Evolutionary conservation across 306 rosid genomes (phyloP).

Genomic region (Ochetophila trinervis): DNA sequence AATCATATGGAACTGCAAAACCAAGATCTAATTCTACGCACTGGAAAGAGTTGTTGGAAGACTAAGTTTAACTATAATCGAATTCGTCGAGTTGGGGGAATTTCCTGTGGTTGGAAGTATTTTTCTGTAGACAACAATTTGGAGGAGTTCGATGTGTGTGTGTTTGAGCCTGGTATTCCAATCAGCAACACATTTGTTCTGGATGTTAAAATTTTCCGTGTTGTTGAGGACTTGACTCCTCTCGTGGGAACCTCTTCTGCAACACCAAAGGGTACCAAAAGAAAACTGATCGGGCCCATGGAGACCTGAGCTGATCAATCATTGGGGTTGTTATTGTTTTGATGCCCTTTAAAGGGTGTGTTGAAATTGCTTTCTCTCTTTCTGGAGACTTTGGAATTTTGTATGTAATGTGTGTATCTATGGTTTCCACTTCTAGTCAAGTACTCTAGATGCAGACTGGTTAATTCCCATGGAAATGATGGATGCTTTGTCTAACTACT

Average conservation of each 20-base stretch:
- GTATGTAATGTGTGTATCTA: too few relatives aligned
- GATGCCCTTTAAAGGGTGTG: too few relatives aligned
- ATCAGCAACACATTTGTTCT: constrained; percentile 19
- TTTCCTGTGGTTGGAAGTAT: constrained; percentile 62
- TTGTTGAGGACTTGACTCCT: constrained; percentile 42
- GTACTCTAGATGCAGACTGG: too few relatives aligned
- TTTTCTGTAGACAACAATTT: constrained; percentile 58
- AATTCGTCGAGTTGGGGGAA: constrained; percentile 42
- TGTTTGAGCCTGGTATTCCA: constrained; percentile 40
- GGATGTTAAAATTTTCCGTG: constrained; percentile 60
- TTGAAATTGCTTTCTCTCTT: too few relatives aligned
- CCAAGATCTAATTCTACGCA: constrained; percentile 51
- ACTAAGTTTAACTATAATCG: constrained; percentile 32
- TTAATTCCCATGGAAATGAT: too few relatives aligned
- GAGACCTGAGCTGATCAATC: neutral
- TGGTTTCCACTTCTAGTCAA: too few relatives aligned
- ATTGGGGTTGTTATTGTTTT: too few relatives aligned
- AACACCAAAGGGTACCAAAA: constrained; percentile 22
- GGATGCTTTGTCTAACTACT: too few relatives aligned
- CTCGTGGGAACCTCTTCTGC: constrained; percentile 13
- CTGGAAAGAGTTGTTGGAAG: constrained; percentile 37
- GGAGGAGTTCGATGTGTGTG: constrained; percentile 61
- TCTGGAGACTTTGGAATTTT: too few relatives aligned
- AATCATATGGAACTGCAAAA: constrained; percentile 23
- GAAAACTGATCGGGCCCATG: constrained; percentile 7